Percentiles rank a stretch among this genome's conserved stretches.
These are phyloP conservation scores for Huiozyma sinensis DNA, from an alignment of 805 yeast genomes.

Conservation along the genomic window DNA sequence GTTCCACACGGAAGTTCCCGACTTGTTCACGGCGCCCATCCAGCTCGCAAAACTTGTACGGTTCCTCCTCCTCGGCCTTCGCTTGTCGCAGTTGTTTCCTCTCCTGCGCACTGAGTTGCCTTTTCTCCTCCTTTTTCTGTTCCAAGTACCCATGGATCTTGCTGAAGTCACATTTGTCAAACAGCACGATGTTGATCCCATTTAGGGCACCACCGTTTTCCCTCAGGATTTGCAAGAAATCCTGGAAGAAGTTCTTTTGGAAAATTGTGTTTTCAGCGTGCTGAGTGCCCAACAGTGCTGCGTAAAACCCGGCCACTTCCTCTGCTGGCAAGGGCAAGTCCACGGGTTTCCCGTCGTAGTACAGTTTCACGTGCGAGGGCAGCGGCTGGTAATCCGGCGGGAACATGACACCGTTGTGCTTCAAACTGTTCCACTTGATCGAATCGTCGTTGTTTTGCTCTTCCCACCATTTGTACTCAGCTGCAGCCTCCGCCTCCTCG, in stretches of 20 bases:
- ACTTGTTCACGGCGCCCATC: constrained; percentile 88
- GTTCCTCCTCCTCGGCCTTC: constrained; percentile 67
- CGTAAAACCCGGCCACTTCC: constrained; percentile 94
- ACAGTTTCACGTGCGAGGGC: constrained; percentile 64
- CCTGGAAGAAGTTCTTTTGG: constrained; percentile 77
- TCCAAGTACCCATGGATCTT: constrained; percentile 68
- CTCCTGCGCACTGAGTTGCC: constrained; percentile 56
- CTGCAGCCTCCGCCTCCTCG: constrained; percentile 32
- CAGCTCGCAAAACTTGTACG: constrained; percentile 64
- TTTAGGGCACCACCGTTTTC: constrained; percentile 56
- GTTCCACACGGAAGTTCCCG: constrained; percentile 90
- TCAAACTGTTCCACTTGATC: constrained; percentile 76
- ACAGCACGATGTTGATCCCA: constrained; percentile 39
- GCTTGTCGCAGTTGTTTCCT: constrained; percentile 64
- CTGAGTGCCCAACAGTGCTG: constrained; percentile 77
- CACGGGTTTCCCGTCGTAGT: constrained; percentile 70
- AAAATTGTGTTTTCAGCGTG: constrained; percentile 82
- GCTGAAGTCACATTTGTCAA: constrained; percentile 66
- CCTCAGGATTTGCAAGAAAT: constrained; percentile 56
- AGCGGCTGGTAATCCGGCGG: constrained; percentile 88
- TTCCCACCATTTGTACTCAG: constrained; percentile 79
- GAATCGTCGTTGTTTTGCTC: constrained; percentile 54
- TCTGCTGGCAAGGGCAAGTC: constrained; percentile 72
- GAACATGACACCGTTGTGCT: constrained; percentile 83
- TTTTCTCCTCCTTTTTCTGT: constrained; percentile 57